Evolutionary conservation across 805 yeast species (phyloP).

Genomic region (Geotrichum ghanense): DNA sequence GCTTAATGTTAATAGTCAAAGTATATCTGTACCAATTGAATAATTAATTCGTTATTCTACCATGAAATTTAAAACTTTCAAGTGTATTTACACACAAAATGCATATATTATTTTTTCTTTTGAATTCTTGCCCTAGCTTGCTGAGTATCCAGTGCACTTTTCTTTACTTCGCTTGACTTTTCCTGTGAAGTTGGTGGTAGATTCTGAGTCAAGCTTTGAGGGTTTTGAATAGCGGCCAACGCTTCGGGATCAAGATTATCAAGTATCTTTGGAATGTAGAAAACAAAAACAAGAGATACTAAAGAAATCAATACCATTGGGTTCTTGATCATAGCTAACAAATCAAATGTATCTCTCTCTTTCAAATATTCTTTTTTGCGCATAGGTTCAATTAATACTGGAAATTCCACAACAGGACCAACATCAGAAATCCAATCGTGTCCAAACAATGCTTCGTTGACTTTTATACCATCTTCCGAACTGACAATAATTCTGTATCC

Average conservation of each 20-base stretch:
- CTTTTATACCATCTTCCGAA: conserved; percentile 17
- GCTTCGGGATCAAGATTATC: conserved; percentile 26
- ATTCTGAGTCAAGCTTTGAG: conserved; percentile 7
- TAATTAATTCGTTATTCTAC: too few species aligned
- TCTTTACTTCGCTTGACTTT: conserved; percentile 23
- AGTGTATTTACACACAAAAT: too few species aligned
- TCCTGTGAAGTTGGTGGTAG: conserved; percentile 24
- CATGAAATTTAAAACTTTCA: too few species aligned
- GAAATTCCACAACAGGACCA: conserved; percentile 24
- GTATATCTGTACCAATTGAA: too few species aligned
- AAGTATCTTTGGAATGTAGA: conserved; percentile 23
- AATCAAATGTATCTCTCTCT: conserved; percentile 20
- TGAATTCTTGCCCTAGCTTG: not conserved
- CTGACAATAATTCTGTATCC: conserved; percentile 15
- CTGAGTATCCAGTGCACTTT: conserved; percentile 9
- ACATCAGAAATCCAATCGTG: conserved; percentile 16
- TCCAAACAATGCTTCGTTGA: conserved; percentile 19
- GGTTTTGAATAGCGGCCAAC: conserved; percentile 23
- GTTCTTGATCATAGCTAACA: conserved; percentile 22
- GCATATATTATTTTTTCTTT: not conserved
- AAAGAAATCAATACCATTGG: conserved; percentile 28
- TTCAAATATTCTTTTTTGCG: conserved; percentile 18
- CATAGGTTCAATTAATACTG: conserved; percentile 21
- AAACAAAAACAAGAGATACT: conserved; percentile 23
- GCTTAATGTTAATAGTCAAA: too few species aligned